Base-by-base conservation (phyloP, 78 protist genomes). In the Cavenderia fasciculata region DNA sequence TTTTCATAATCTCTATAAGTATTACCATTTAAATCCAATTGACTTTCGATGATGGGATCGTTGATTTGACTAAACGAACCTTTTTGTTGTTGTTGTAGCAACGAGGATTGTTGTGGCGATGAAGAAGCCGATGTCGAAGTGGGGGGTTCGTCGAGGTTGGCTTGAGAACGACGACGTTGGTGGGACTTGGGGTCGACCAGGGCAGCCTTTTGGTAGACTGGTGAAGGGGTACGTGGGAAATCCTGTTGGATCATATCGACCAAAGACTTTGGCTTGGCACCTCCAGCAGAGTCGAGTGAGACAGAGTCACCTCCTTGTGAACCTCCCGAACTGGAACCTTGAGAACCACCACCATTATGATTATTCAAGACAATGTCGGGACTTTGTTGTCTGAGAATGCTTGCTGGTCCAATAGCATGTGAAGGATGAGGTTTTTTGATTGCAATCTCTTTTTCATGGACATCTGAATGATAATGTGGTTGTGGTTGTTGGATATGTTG, bases 151-250 rank as follows among this genome's bases (percentile, higher is more conserved):
- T 78, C 88, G 31, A 44, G 31, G 33, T 54, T 52, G 33, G 72
- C 77, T 69, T 82, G 89, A 19, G 89, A 82, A 27, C 62, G 29
- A 19, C 77, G 27, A 44, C 89, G 54, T 43, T 66, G 77, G n/a
- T 82, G 89, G 1, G 70, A 23, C 56, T 82, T 82, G 34, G 89
- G 70, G 44, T 82, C 89, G 14, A 54, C 61, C n/a, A 34, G 2
- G 3, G 43, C 88, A 0, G 90, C 21, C 86, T 71, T 74, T 51
- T 92, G 95, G 56, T 72, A 93, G 29, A 93, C 92, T n/a, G 95
- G 95, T 10, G 95, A 93, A n/a, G 95, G 95, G 0, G 95, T 93
- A 41, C 96, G 85, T 43, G 96, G 96, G 56, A 94, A 94, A 49
- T 94, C 96, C 25, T 85, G 84, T 74, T 94, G 96, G 59, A 93